phyloP scores from a whole-genome alignment of 345 rosid species.

The Ailanthus altissimus region DNA sequence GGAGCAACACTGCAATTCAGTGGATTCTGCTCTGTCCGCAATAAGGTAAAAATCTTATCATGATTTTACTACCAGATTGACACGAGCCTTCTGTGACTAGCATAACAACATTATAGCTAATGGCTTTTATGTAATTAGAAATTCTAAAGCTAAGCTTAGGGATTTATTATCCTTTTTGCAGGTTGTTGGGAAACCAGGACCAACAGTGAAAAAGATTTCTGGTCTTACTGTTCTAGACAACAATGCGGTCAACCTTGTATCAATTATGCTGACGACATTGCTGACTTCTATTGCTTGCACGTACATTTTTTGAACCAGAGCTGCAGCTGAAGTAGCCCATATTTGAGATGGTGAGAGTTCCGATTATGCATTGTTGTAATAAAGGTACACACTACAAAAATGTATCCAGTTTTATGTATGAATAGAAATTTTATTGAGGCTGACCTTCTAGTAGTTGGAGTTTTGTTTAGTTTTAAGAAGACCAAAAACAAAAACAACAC shows the following conservation, averaged over 20 bases:
- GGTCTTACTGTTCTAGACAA: constrained; percentile 86
- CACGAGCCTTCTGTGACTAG: not conserved
- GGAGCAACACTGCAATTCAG: constrained; percentile 97
- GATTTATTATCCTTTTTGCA: constrained; percentile 31
- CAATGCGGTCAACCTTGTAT: constrained; percentile 85
- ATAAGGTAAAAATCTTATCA: constrained; percentile 50
- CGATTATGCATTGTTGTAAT: not conserved
- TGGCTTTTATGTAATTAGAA: not conserved
- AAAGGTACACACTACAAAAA: not conserved
- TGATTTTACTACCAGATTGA: constrained; percentile 1
- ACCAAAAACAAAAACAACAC: not conserved
- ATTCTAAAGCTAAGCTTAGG: not conserved
- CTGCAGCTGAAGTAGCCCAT: not conserved
- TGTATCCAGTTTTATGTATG: not conserved
- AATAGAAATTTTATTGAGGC: not conserved
- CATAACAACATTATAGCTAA: not conserved
- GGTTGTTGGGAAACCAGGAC: constrained; percentile 94
- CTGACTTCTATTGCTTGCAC: constrained; percentile 59
- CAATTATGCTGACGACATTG: constrained; percentile 59
- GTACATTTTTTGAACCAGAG: constrained; percentile 60
- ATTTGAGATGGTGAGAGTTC: not conserved
- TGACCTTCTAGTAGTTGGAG: not conserved
- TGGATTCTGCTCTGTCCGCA: constrained; percentile 90
- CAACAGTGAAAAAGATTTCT: constrained; percentile 85
- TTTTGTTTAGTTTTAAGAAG: not conserved